Evolutionary conservation across 169 alveolate species (phyloP), one percentile per base, ranked within the genome.

Genomic region (Plasmodium coatneyi): DNA sequence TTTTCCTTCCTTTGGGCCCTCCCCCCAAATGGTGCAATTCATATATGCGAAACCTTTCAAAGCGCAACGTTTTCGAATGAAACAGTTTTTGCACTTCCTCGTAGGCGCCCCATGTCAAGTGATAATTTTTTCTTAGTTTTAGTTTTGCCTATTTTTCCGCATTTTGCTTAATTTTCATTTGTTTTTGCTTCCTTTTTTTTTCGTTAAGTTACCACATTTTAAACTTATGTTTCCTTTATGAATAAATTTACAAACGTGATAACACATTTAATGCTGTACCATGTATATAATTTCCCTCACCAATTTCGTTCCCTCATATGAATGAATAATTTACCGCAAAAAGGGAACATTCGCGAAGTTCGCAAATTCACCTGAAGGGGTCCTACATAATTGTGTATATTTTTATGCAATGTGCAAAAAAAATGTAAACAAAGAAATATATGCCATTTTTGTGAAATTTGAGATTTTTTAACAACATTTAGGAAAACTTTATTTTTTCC

Each of bases 361-460:
- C 30, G 5, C 36, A 66, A 66, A 66, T 66, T 49, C 60, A 14
- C 60, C 60, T 49, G 60, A 49, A 49, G 0, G 60, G 22, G 19
- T 49, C 60, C 30, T 28, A 66, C 36, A 66, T 25, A 66, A 66
- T 19, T 66, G 76, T 28, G 30, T 66, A 66, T 66, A 66, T 66
- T 66, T 22, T 49, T 66, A 19, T 66, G 1, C 76, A 66, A 7
- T 66, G 36, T 22, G 76, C 16, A 12, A 49, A 30, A 66, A 66
- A 34, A 66, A 36, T 34, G 46, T 74, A 16, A 74, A 74, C 22
- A 22, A 70, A 60, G 60, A 7, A 4, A 82, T 66, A n/a, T 66
- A 82, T 34, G 25, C 74, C 74, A 60, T 36, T 82, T 60, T 66
- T 82, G 80, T 66, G 91, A 82, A 41, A 82, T 60, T 34, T 82